phyloP scores from a whole-genome alignment of 108 stramenopile species.

The Bacterosira constricta region DNA sequence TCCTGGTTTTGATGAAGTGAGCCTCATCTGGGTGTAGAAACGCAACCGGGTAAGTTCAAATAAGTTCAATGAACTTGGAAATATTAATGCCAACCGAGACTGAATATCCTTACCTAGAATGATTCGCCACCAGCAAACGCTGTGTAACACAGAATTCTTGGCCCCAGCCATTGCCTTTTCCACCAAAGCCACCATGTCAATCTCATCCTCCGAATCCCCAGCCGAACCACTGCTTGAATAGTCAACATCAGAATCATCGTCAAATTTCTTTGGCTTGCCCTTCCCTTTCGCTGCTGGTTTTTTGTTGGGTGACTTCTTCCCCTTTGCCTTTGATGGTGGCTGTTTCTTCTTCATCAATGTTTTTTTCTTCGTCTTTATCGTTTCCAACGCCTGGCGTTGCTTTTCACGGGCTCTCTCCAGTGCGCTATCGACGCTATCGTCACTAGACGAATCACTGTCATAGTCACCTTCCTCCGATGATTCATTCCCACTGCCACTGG shows the following conservation, averaged over 20 bases:
- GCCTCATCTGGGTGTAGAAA: slow-evolving; percentile 52
- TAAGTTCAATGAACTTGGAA: not conserved
- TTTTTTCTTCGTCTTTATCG: slow-evolving; percentile 20
- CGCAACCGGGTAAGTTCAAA: not conserved
- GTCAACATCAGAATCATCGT: slow-evolving; percentile 39
- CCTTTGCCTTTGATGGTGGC: slow-evolving; percentile 20
- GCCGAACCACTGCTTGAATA: slow-evolving; percentile 30
- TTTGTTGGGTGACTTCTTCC: slow-evolving; percentile 38
- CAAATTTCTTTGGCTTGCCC: slow-evolving; percentile 40
- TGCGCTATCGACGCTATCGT: slow-evolving; percentile 49
- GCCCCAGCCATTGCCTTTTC: slow-evolving; percentile 84
- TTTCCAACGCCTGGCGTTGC: slow-evolving; percentile 53
- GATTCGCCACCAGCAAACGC: slow-evolving; percentile 92
- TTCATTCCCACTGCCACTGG: not conserved
- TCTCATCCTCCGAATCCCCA: slow-evolving; percentile 39
- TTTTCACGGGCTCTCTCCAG: slow-evolving; percentile 54
- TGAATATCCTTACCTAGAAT: slow-evolving; percentile 84
- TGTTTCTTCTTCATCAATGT: slow-evolving; percentile 23
- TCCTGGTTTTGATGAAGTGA: slow-evolving; percentile 91
- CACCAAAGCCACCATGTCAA: slow-evolving; percentile 59
- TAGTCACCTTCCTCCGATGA: not conserved
- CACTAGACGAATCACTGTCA: slow-evolving; percentile 14
- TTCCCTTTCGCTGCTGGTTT: slow-evolving; percentile 31
- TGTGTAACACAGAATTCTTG: slow-evolving; percentile 77
- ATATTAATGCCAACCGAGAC: not conserved